These are phyloP conservation scores for Myxozyma neglecta DNA, from an alignment of 805 yeast species.

Conservation along the genomic window DNA sequence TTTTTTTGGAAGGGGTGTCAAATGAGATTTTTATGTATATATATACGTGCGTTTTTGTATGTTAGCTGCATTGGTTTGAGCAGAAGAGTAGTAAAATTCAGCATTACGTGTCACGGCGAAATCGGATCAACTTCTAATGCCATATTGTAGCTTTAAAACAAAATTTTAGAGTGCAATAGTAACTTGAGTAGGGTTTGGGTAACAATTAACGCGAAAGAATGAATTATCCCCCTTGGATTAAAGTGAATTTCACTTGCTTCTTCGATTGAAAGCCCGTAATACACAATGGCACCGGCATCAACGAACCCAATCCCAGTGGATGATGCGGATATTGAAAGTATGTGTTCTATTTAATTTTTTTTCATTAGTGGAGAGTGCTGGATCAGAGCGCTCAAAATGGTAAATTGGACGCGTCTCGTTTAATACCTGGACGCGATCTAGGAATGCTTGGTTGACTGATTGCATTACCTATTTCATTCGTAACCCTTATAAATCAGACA, in stretches of 20 bases:
- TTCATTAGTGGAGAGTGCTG: not conserved
- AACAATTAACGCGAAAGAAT: too few relatives aligned
- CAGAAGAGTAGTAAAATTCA: not conserved
- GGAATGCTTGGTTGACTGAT: too few relatives aligned
- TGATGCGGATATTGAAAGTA: slow-evolving; percentile 25
- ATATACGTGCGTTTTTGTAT: not conserved
- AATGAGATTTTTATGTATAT: not conserved
- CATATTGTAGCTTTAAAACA: not conserved
- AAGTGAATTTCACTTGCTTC: too few relatives aligned
- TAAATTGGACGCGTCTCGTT: not conserved
- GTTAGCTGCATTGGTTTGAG: not conserved
- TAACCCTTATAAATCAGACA: not conserved
- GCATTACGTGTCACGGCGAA: not conserved
- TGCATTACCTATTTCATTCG: not conserved
- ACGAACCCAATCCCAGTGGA: slow-evolving; percentile 11
- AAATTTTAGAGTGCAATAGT: too few relatives aligned
- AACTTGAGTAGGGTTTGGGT: too few relatives aligned
- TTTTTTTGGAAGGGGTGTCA: not conserved
- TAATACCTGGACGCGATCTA: not conserved
- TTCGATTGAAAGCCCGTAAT: too few relatives aligned
- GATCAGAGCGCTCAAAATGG: not conserved
- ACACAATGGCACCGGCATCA: slow-evolving; percentile 26
- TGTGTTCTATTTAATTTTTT: not conserved
- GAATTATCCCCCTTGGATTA: too few relatives aligned
- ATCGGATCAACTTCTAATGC: not conserved